phyloP scores from a whole-genome alignment of 495 filamentous ascomycete genomes.

The Xylaria sp. region DNA sequence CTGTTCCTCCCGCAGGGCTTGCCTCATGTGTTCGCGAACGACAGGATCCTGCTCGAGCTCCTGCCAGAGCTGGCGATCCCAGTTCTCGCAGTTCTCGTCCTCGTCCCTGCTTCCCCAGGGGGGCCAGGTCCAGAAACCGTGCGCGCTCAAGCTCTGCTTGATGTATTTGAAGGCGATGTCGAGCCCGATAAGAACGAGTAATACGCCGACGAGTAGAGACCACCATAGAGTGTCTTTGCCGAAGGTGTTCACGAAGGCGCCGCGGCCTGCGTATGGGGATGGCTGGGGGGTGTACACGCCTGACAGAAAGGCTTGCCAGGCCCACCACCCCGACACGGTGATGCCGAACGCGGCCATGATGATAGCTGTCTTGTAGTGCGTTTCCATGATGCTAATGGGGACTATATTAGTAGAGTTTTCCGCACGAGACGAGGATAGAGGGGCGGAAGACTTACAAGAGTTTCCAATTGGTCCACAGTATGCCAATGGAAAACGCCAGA shows the following conservation, averaged over 20 bases:
- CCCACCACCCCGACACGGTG: conserved; percentile 57
- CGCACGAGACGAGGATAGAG: background rate
- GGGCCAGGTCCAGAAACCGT: conserved; percentile 47
- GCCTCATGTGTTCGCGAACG: conserved; percentile 32
- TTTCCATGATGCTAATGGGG: conserved; percentile 65
- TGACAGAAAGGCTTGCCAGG: conserved; percentile 80
- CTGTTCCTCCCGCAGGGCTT: conserved; percentile 8
- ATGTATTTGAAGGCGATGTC: conserved; percentile 46
- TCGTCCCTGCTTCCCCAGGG: conserved; percentile 32
- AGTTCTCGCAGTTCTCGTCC: conserved; percentile 45
- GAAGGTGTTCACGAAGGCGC: conserved; percentile 69
- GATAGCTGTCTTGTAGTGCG: conserved; percentile 79
- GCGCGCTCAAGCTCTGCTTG: conserved; percentile 45
- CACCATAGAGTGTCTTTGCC: conserved; percentile 80
- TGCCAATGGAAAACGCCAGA: conserved; percentile 72
- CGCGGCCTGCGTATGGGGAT: conserved; percentile 72
- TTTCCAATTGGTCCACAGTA: conserved; percentile 78
- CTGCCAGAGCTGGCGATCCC: conserved; percentile 56
- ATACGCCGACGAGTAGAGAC: conserved; percentile 64
- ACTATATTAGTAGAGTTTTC: conserved; percentile 1
- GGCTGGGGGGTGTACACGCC: conserved; percentile 65
- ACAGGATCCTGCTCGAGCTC: conserved; percentile 50
- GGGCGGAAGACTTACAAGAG: conserved; percentile 61
- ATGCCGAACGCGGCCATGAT: conserved; percentile 67
- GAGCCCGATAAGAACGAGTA: conserved; percentile 42